A percentile compares a stretch with the other conserved stretches of the same genome.
Conservation (phyloP, 2,329 filamentous ascomycete genomes). For the Pseudogymnoascus sp. region DNA sequence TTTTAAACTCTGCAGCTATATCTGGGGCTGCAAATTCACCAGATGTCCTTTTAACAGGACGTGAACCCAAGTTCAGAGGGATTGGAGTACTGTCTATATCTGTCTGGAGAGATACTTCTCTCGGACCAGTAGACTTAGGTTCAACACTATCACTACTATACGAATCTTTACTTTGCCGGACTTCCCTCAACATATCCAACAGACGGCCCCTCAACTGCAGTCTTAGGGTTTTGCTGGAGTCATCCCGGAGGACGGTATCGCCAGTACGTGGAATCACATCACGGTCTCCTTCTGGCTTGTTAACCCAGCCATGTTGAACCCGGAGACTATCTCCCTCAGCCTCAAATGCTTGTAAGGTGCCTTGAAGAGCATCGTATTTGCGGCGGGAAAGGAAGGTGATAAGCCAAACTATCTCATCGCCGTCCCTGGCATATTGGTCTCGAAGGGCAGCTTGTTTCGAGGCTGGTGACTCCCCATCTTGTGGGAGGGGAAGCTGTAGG, state of each 20-base stretch:
- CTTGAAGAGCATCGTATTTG: background rate
- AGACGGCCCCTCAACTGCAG: constrained; percentile 3
- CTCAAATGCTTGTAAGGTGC: background rate
- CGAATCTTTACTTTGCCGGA: background rate
- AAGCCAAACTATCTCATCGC: background rate
- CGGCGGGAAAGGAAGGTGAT: background rate
- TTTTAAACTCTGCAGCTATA: background rate
- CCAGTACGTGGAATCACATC: constrained; percentile 12
- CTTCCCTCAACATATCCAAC: background rate
- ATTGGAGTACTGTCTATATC: background rate
- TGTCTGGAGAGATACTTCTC: background rate
- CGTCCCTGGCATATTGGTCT: background rate
- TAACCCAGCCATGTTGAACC: constrained; percentile 10
- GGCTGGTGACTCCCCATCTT: background rate
- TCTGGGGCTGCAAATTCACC: background rate
- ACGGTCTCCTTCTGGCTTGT: constrained; percentile 13
- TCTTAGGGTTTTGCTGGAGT: constrained; percentile 1
- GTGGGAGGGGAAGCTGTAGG: background rate
- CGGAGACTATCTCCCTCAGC: background rate
- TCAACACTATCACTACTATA: background rate
- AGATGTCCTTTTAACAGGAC: background rate
- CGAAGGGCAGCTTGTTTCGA: background rate
- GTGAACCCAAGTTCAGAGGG: background rate
- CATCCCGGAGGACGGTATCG: background rate
- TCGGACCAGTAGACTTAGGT: background rate